Conservation (phyloP, 306 rosid species). For the Acacia melanoxylon region DNA sequence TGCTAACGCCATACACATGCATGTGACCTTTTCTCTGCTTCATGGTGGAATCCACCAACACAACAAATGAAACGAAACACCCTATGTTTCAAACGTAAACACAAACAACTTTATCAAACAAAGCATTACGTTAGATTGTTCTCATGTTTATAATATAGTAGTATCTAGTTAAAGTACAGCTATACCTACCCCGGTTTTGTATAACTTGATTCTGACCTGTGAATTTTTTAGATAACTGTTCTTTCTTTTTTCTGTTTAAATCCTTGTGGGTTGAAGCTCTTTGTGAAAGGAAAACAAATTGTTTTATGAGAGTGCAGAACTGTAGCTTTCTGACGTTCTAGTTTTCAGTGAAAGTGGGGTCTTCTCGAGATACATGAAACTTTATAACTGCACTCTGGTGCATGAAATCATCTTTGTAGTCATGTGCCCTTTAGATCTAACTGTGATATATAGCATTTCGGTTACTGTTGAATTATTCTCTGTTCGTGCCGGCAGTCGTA, state of each 20-base stretch:
- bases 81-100: conserved; percentile 14
- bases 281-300: neutral
- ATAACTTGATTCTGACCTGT: neutral
- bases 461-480: conserved; percentile 11
- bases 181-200: neutral
- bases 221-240: neutral
- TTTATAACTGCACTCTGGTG: neutral
- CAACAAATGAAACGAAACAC: conserved; percentile 22
- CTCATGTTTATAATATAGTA: neutral
- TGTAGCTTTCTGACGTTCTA: neutral
- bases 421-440: neutral
- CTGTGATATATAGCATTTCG: neutral
- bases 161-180: neutral
- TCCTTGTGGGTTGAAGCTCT: neutral
- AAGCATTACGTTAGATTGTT: neutral
- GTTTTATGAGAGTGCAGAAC: neutral
- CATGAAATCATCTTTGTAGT: neutral
- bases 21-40: conserved; percentile 33
- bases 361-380: neutral
- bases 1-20: conserved; percentile 53
- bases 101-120: conserved; percentile 12
- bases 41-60: conserved; percentile 21
- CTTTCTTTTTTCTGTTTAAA: no score
- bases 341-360: conserved; percentile 3
- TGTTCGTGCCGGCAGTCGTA: neutral